Conservation (phyloP, 257 asterid genomes). For the Ehretia macrophylla region DNA sequence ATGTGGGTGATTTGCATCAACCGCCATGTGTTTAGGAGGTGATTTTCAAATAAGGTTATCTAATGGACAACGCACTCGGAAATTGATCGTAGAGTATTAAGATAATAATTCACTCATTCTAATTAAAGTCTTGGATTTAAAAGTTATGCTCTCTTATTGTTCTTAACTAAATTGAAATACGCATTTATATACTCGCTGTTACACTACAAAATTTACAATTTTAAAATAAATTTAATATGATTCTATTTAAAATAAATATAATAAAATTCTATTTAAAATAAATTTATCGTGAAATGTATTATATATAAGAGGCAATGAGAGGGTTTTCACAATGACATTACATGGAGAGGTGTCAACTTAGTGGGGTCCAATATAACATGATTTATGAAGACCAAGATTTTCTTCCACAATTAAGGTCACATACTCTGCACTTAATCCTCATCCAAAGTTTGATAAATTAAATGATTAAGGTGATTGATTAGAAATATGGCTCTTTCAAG, state of each 20-base stretch:
- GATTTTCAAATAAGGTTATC: too few species aligned
- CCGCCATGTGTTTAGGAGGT: not conserved
- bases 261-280: too few species aligned
- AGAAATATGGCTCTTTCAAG: slow-evolving; percentile 1
- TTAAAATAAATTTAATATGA: too few species aligned
- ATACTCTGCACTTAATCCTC: slow-evolving; percentile 3
- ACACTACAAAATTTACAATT: too few species aligned
- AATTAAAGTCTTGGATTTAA: not conserved
- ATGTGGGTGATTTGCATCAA: not conserved
- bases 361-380: slow-evolving; percentile 5
- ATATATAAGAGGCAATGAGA: not conserved
- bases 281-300: too few species aligned
- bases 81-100: too few species aligned
- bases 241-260: too few species aligned
- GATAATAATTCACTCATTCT: too few species aligned
- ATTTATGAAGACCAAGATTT: not conserved
- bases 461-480: not conserved
- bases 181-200: too few species aligned
- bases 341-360: slow-evolving; percentile 1
- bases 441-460: not conserved
- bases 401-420: slow-evolving; percentile 2
- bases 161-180: not conserved
- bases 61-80: too few species aligned
- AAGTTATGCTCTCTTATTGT: too few species aligned
- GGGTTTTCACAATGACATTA: not conserved